Evolutionary conservation across 202 grass and related monocot genomes (phyloP).

Genomic region (Panicum hallii): DNA sequence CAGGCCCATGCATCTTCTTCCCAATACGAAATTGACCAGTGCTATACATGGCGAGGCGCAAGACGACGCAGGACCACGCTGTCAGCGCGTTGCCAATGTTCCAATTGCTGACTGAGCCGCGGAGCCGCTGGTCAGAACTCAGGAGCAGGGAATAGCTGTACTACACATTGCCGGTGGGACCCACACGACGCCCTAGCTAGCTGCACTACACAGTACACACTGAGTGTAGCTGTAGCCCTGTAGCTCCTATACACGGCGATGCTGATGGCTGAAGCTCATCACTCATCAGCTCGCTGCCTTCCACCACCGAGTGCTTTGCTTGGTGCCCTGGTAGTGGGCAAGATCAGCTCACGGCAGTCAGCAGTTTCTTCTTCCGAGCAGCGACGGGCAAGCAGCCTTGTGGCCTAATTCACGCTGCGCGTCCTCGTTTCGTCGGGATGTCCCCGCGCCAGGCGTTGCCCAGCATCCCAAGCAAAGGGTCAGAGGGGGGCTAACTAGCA

Average conservation of each 20-base stretch:
- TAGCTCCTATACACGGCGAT: neutral
- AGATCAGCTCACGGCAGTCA: neutral
- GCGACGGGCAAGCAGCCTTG: too few species aligned
- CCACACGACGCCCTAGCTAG: neutral
- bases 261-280: neutral
- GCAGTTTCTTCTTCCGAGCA: too few species aligned
- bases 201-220: neutral
- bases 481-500: neutral
- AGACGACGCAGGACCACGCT: slow-evolving; percentile 11
- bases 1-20: neutral
- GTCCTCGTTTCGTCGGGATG: slow-evolving; percentile 40
- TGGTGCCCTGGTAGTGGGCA: neutral
- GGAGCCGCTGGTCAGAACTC: neutral
- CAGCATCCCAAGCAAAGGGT: slow-evolving; percentile 55
- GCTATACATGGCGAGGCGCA: neutral
- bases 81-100: neutral
- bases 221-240: neutral
- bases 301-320: neutral
- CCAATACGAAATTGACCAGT: neutral
- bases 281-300: neutral
- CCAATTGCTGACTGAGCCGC: neutral
- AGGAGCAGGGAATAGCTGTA: neutral
- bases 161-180: neutral
- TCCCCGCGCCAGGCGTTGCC: slow-evolving; percentile 38
- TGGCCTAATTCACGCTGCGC: too few species aligned